Evolutionary conservation across 202 grass and related monocot species (phyloP).

Genomic region (Digitaria exilis): DNA sequence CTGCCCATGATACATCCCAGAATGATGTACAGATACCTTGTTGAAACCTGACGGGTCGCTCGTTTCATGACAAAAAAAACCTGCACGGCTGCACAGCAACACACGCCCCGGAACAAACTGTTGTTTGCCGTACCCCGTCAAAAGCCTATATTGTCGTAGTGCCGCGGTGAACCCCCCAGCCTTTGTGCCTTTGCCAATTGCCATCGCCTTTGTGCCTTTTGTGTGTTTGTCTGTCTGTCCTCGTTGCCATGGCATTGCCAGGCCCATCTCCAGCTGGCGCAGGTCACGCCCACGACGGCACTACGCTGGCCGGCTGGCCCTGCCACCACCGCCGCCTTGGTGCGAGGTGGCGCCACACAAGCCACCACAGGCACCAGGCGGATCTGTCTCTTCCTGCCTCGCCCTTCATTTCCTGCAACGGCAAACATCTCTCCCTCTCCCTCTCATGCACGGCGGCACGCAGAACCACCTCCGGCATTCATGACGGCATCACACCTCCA

Average conservation of each 20-base stretch:
- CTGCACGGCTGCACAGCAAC: conserved; percentile 22
- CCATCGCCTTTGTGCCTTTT: conserved; percentile 1
- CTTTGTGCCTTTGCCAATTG: neutral
- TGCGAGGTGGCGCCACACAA: conserved; percentile 4
- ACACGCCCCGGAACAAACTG: neutral
- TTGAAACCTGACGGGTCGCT: conserved; percentile 6
- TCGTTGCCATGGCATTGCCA: conserved; percentile 25
- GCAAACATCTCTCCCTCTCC: too few relatives aligned
- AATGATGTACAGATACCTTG: neutral
- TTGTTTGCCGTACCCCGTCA: neutral
- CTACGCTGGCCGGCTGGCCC: conserved; percentile 45
- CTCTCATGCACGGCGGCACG: neutral
- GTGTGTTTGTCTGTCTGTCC: neutral
- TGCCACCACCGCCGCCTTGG: conserved; percentile 27
- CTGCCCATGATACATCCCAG: conserved; percentile 2
- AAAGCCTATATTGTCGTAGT: conserved; percentile 24
- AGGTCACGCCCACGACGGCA: conserved; percentile 48
- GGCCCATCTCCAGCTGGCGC: conserved; percentile 36
- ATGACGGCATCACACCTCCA: conserved; percentile 41
- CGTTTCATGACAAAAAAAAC: conserved; percentile 25
- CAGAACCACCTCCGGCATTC: conserved; percentile 35
- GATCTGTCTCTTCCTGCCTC: too few relatives aligned
- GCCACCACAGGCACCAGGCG: neutral
- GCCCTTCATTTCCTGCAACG: too few relatives aligned
- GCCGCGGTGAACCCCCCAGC: neutral